Percentiles rank a stretch among this genome's conserved stretches.
Conservation (phyloP, 805 yeast species). For the Wickerhamiella bombiphila region DNA sequence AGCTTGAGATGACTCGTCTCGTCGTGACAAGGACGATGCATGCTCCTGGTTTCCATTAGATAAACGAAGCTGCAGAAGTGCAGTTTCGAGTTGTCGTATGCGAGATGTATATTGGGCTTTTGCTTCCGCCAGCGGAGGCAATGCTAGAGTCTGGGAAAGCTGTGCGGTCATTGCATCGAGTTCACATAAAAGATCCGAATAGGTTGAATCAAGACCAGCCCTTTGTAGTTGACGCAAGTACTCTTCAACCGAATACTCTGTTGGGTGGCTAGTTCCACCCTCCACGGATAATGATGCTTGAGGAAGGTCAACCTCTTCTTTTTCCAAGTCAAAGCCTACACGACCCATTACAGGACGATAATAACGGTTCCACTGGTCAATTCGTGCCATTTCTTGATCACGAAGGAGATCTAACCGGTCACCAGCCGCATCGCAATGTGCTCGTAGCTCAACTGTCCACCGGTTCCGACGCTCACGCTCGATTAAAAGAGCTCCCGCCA, state of each 20-base stretch:
- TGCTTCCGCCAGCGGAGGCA: neutral
- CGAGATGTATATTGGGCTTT: constrained; percentile 43
- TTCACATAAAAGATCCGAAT: constrained; percentile 19
- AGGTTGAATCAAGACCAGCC: constrained; percentile 17
- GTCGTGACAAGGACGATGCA: neutral
- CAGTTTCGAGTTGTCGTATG: constrained; percentile 42
- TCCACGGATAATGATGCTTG: neutral
- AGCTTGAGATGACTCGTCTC: neutral
- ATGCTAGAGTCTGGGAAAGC: constrained; percentile 3
- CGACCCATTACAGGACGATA: constrained; percentile 23
- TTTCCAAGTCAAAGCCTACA: neutral
- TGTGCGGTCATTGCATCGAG: constrained; percentile 20
- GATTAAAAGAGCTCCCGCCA: constrained; percentile 25
- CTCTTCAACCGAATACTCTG: constrained; percentile 10
- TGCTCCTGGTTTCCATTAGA: no score
- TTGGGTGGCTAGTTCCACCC: neutral
- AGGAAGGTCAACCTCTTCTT: neutral
- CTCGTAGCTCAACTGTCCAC: constrained; percentile 20
- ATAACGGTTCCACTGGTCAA: constrained; percentile 44
- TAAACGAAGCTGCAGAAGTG: constrained; percentile 12
- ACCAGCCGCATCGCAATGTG: constrained; percentile 34
- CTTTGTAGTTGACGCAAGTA: constrained; percentile 16
- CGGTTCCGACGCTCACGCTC: constrained; percentile 23
- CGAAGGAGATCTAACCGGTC: constrained; percentile 42
- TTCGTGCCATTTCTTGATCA: constrained; percentile 32